Conservation (phyloP, 148 eudicot species). For the Rhododendron vialii region DNA sequence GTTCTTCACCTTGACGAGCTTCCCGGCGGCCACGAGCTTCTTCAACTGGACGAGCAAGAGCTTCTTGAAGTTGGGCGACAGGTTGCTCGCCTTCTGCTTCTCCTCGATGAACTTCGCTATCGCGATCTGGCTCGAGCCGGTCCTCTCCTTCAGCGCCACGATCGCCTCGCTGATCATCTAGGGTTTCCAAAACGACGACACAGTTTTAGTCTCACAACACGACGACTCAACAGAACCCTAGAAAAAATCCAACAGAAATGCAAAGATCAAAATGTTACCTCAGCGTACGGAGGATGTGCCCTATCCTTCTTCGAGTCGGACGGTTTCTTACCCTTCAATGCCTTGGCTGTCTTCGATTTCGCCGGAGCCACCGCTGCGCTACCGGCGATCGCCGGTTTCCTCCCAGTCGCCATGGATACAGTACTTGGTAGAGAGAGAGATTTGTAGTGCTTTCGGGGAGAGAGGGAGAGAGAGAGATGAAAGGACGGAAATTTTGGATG, state of each 20-base stretch:
- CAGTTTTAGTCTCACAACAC: neutral
- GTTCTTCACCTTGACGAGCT: constrained; percentile 57
- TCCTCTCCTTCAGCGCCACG: constrained; percentile 60
- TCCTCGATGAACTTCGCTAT: constrained; percentile 80
- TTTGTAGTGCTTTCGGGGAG: neutral
- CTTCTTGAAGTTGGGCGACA: constrained; percentile 60
- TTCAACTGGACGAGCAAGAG: constrained; percentile 52
- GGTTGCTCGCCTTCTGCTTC: constrained; percentile 43
- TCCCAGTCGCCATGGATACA: neutral
- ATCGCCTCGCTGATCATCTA: constrained; percentile 81
- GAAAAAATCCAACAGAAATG: no score
- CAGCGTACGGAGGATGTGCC: constrained; percentile 24
- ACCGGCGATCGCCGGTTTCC: neutral
- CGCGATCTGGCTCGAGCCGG: constrained; percentile 77
- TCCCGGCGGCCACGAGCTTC: constrained; percentile 54
- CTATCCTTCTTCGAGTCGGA: constrained; percentile 8
- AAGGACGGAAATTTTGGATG: no score
- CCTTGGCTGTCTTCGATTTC: neutral
- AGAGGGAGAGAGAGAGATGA: neutral
- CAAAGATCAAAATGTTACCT: constrained; percentile 8
- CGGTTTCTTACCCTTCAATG: constrained; percentile 8
- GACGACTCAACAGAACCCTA: neutral
- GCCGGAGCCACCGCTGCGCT: neutral
- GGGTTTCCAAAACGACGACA: neutral
- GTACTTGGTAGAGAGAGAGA: neutral